Percentiles rank a stretch among this genome's conserved stretches.
Conservation (phyloP, 2,329 filamentous ascomycete genomes). For the Fusarium tricinctum region DNA sequence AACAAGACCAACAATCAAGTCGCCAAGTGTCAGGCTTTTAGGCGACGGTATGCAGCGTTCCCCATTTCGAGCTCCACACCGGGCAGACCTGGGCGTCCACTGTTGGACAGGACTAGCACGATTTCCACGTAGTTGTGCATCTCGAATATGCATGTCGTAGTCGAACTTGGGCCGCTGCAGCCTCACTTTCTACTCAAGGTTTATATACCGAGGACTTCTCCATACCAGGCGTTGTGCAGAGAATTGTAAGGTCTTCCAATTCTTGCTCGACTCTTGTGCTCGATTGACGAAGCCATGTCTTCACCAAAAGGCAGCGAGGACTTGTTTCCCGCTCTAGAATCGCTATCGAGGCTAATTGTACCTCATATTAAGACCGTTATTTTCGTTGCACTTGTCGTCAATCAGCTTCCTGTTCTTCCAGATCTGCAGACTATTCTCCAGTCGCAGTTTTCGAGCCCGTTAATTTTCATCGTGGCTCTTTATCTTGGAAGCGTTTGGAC, state of each 20-base stretch:
- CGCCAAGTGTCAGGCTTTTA: not conserved
- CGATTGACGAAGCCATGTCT: slow-evolving; percentile 18
- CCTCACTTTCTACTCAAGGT: not conserved
- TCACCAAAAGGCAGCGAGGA: slow-evolving; percentile 28
- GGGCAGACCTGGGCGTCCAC: not conserved
- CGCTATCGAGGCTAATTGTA: slow-evolving; percentile 21
- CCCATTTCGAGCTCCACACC: not conserved
- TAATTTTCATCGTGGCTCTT: slow-evolving; percentile 14
- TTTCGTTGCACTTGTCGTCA: slow-evolving; percentile 23
- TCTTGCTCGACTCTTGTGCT: no score
- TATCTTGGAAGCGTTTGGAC: slow-evolving; percentile 28
- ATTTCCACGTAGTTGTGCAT: slow-evolving; percentile 26
- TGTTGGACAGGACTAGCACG: slow-evolving; percentile 19
- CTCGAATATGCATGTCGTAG: not conserved
- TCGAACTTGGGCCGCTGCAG: slow-evolving; percentile 1
- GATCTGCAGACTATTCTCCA: slow-evolving; percentile 2
- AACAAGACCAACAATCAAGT: not conserved
- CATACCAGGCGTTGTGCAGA: no score
- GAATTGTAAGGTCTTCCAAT: no score
- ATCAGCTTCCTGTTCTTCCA: slow-evolving; percentile 23
- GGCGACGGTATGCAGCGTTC: not conserved
- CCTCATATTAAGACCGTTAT: slow-evolving; percentile 32
- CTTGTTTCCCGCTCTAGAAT: slow-evolving; percentile 33
- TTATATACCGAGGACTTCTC: not conserved
- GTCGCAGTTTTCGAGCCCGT: slow-evolving; percentile 18